Conservation (phyloP, 2,329 filamentous ascomycete species). For the Neofusicoccum cordaticola region DNA sequence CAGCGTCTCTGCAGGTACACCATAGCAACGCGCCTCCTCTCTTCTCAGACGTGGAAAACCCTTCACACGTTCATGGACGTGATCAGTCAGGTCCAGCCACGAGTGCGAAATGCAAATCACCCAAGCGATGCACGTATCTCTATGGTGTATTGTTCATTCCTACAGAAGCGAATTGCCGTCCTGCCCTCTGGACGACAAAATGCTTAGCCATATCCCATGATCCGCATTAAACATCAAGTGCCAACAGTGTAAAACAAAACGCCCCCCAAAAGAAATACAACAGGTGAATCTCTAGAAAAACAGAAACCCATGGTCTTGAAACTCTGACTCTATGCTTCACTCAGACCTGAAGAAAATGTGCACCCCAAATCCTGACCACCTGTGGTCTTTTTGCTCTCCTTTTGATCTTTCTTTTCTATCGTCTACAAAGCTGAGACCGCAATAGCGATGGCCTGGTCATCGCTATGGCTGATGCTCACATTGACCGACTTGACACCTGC, state of each 20-base stretch:
- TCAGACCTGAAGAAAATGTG: neutral
- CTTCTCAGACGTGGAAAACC: no score
- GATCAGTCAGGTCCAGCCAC: no score
- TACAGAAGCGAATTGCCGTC: neutral
- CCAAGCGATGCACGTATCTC: neutral
- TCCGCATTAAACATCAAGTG: slow-evolving; percentile 7
- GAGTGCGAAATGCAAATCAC: neutral
- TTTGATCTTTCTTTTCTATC: neutral
- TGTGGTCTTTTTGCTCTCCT: neutral
- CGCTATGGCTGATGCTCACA: slow-evolving; percentile 94
- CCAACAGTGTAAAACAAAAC: neutral
- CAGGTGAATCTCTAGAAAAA: slow-evolving; percentile 10
- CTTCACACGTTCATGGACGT: no score
- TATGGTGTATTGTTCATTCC: neutral
- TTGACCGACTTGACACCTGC: slow-evolving; percentile 84
- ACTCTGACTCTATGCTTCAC: neutral
- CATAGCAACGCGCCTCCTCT: no score
- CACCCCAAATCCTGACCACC: neutral
- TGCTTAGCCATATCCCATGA: neutral
- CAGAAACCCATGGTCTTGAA: neutral
- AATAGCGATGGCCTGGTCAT: slow-evolving; percentile 90
- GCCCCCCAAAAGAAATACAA: slow-evolving; percentile 1
- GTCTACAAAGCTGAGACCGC: slow-evolving; percentile 75
- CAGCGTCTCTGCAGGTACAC: no score
- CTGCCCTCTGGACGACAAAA: slow-evolving; percentile 7